A percentile compares a stretch with the other conserved stretches of the same genome.
Conservation (phyloP, 2,329 filamentous ascomycete genomes). For the Dissoconium aciculare region DNA sequence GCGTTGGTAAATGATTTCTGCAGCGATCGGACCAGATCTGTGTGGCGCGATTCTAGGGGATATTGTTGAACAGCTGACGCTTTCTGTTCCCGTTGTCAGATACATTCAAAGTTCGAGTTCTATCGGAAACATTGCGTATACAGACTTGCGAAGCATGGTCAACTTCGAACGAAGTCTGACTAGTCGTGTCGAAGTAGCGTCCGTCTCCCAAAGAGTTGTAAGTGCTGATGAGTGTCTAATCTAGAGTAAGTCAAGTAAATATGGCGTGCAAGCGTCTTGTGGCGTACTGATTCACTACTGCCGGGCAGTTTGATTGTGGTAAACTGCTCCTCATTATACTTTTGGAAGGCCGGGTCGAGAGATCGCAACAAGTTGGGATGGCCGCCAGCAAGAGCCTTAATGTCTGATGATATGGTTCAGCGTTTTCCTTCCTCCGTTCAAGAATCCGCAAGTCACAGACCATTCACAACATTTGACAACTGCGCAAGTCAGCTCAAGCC, state of each 20-base stretch:
- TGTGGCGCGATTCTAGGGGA: constrained; percentile 58
- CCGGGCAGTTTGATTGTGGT: constrained; percentile 78
- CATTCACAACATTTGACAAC: constrained; percentile 78
- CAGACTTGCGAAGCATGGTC: constrained; percentile 65
- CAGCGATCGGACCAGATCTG: constrained; percentile 70
- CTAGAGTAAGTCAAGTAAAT: constrained; percentile 24
- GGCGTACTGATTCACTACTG: constrained; percentile 58
- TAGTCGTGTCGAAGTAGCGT: constrained; percentile 82
- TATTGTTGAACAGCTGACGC: constrained; percentile 71
- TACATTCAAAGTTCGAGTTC: not conserved
- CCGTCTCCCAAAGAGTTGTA: constrained; percentile 70
- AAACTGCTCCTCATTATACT: constrained; percentile 95
- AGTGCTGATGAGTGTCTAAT: constrained; percentile 65
- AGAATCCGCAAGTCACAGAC: constrained; percentile 35
- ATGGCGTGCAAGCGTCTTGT: too few relatives aligned
- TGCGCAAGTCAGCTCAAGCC: constrained; percentile 29
- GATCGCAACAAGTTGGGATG: constrained; percentile 49
- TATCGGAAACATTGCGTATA: not conserved
- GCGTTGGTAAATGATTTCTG: constrained; percentile 63
- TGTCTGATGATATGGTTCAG: constrained; percentile 46
- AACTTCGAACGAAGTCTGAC: constrained; percentile 73
- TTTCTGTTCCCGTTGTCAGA: constrained; percentile 40
- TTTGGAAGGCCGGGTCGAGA: constrained; percentile 70
- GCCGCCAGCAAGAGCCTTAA: constrained; percentile 68
- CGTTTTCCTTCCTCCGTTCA: not conserved